phyloP scores from a whole-genome alignment of 2,329 filamentous ascomycete genomes.

The Graphiopsis chlorocephala region DNA sequence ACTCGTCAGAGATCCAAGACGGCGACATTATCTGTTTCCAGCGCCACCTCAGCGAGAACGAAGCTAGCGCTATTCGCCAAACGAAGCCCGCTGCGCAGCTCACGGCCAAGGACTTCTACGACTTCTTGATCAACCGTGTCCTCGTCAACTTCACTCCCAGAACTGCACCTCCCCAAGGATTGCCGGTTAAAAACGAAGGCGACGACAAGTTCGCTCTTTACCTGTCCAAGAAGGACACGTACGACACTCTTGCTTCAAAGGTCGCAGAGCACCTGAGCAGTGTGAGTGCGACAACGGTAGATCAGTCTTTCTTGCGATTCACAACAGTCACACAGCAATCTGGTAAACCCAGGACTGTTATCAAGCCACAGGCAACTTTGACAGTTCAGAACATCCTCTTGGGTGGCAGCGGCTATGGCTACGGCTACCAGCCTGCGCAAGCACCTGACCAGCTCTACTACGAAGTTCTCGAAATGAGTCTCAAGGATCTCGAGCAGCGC shows the following conservation, averaged over 20 bases:
- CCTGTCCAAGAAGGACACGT: constrained; percentile 83
- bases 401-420: constrained; percentile 62
- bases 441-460: constrained; percentile 74
- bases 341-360: constrained; percentile 71
- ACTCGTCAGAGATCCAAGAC: constrained; percentile 91
- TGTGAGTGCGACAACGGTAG: constrained; percentile 48
- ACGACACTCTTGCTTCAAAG: constrained; percentile 81
- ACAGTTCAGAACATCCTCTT: constrained; percentile 78
- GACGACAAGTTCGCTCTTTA: constrained; percentile 71
- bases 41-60: constrained; percentile 51
- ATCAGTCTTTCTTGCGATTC: constrained; percentile 85
- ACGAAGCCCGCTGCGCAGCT: constrained; percentile 30
- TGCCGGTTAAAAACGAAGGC: constrained; percentile 39
- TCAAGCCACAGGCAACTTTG: constrained; percentile 69
- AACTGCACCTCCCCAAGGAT: constrained; percentile 39
- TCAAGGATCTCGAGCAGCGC: constrained; percentile 90
- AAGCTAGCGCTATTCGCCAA: constrained; percentile 26
- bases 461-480: constrained; percentile 89
- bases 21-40: constrained; percentile 98
- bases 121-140: constrained; percentile 84
- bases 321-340: constrained; percentile 77
- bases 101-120: constrained; percentile 64
- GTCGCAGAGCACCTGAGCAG: constrained; percentile 69
- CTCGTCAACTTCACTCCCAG: constrained; percentile 73
- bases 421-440: constrained; percentile 62